These are phyloP conservation scores for Ceratocystis cacaofunesta DNA, from an alignment of 2,329 filamentous ascomycete genomes.

Conservation along the genomic window DNA sequence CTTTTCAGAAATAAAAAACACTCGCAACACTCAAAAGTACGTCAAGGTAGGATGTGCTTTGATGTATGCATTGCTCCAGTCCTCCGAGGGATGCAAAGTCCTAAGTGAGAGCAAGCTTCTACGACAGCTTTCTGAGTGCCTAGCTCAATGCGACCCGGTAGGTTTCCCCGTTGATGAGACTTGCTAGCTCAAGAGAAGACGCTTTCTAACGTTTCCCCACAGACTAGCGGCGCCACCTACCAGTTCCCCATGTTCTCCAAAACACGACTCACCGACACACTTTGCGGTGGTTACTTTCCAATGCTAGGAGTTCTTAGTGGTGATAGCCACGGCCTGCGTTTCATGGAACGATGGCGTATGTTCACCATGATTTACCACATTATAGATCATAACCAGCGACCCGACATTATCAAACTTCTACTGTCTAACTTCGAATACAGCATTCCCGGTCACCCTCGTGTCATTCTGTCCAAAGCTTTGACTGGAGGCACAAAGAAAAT, in stretches of 20 bases:
- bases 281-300: slow-evolving; percentile 86
- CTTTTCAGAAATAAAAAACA: slow-evolving; percentile 81
- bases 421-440: slow-evolving; percentile 88
- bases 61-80: slow-evolving; percentile 74
- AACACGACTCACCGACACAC: slow-evolving; percentile 68
- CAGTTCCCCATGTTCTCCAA: slow-evolving; percentile 78
- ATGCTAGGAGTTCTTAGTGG: slow-evolving; percentile 79
- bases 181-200: not conserved
- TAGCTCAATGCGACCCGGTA: slow-evolving; percentile 87
- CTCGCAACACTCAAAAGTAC: slow-evolving; percentile 86
- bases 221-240: slow-evolving; percentile 61
- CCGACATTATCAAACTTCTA: slow-evolving; percentile 78
- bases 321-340: slow-evolving; percentile 66
- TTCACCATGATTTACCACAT: slow-evolving; percentile 99
- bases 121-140: slow-evolving; percentile 84
- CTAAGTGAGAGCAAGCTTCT: slow-evolving; percentile 84
- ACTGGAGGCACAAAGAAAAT: slow-evolving; percentile 86
- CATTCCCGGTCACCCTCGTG: slow-evolving; percentile 72
- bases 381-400: slow-evolving; percentile 75
- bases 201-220: not conserved
- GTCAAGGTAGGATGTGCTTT: slow-evolving; percentile 78
- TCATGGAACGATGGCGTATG: slow-evolving; percentile 93
- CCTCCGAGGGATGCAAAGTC: slow-evolving; percentile 68
- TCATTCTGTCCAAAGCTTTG: slow-evolving; percentile 84
- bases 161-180: slow-evolving; percentile 20